phyloP scores from a whole-genome alignment of 2,329 filamentous ascomycete species.

The Didymella segeticola region DNA sequence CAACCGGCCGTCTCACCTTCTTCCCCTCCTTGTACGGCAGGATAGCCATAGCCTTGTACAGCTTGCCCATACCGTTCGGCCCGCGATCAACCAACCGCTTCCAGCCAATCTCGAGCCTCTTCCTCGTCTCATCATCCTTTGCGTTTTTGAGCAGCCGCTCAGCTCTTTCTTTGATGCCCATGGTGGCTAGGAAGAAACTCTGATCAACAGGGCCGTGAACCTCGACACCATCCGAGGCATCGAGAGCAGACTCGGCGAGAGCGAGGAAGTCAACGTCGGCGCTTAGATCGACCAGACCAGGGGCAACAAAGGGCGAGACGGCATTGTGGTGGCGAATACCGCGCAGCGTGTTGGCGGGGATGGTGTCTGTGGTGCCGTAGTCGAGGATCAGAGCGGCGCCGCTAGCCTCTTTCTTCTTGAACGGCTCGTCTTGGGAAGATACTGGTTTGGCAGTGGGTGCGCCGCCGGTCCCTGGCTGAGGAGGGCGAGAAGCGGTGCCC shows the following conservation, averaged over 20 bases:
- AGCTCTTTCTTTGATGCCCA: conserved; percentile 72
- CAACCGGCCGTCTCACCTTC: conserved; percentile 78
- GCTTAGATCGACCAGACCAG: conserved; percentile 85
- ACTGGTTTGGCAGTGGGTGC: conserved; percentile 50
- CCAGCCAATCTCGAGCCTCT: conserved; percentile 75
- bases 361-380: conserved; percentile 80
- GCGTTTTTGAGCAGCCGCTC: conserved; percentile 37
- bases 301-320: conserved; percentile 79
- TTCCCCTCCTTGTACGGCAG: conserved; percentile 70
- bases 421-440: conserved; percentile 23
- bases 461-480: conserved; percentile 15
- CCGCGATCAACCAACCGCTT: conserved; percentile 83
- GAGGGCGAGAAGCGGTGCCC: conserved; percentile 5
- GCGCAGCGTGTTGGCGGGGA: conserved; percentile 88
- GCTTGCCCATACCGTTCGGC: conserved; percentile 86
- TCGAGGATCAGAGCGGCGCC: conserved; percentile 95
- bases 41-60: conserved; percentile 94
- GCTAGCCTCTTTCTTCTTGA: conserved; percentile 67
- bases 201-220: conserved; percentile 93
- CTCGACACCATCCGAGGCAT: conserved; percentile 80
- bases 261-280: conserved; percentile 94
- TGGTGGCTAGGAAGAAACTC: conserved; percentile 74
- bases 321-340: conserved; percentile 80
- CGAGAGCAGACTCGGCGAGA: conserved; percentile 80
- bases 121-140: conserved; percentile 47